phyloP scores from a whole-genome alignment of 176 grass and related monocot species.

The Hordeum marinum region DNA sequence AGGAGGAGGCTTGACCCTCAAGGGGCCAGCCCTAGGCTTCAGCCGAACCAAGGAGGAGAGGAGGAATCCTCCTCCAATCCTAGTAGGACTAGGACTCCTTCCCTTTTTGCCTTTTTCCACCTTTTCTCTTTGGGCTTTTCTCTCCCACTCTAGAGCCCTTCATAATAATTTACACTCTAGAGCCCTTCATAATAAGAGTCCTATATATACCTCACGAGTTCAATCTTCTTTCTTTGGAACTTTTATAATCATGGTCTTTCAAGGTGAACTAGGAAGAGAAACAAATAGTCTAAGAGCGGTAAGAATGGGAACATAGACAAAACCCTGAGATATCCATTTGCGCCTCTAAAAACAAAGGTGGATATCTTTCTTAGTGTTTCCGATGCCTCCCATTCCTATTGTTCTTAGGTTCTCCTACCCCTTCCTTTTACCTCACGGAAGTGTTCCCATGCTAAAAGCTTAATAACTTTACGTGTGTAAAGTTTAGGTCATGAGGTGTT shows the following conservation, averaged over 20 bases:
- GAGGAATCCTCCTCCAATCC: too few relatives aligned
- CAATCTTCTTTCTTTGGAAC: neutral
- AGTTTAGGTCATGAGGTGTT: neutral
- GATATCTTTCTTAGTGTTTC: neutral
- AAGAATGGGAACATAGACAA: slow-evolving; percentile 19
- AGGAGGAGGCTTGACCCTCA: too few relatives aligned
- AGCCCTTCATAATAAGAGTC: neutral
- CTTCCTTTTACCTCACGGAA: neutral
- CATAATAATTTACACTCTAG: too few relatives aligned
- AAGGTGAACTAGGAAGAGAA: slow-evolving; percentile 3
- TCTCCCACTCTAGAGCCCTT: too few relatives aligned
- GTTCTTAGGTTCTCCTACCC: neutral
- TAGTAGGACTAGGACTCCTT: too few relatives aligned
- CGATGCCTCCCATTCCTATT: slow-evolving; percentile 17
- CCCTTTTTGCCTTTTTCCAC: too few relatives aligned
- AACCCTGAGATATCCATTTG: neutral
- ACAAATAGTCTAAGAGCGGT: slow-evolving; percentile 7
- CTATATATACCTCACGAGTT: neutral
- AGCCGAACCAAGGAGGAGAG: too few relatives aligned
- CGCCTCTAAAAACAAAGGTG: neutral
- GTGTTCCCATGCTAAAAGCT: too few relatives aligned
- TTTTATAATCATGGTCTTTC: too few relatives aligned
- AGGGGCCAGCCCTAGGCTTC: too few relatives aligned
- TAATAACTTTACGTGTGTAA: too few relatives aligned
- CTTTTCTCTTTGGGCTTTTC: too few relatives aligned